Conservation (phyloP, 768 basidiomycete species). For the Albatrellus ellisii region DNA sequence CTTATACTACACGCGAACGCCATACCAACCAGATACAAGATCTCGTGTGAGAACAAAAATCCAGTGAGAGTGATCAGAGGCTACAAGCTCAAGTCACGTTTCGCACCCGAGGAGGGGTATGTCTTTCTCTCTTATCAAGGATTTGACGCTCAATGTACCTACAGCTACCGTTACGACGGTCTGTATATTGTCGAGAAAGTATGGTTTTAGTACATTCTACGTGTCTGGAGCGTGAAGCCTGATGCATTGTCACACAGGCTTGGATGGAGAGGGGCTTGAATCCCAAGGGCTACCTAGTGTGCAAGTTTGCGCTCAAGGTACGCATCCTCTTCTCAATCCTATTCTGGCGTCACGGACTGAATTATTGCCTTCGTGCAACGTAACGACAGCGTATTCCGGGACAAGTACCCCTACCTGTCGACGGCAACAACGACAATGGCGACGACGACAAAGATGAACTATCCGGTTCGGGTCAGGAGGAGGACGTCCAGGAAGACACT, state of each 20-base stretch:
- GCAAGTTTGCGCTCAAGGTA: slow-evolving; percentile 79
- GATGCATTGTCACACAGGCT: slow-evolving; percentile 29
- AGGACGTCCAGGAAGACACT: slow-evolving; percentile 1
- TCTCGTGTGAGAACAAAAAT: slow-evolving; percentile 65
- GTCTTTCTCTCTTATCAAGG: slow-evolving; percentile 5
- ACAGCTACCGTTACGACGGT: slow-evolving; percentile 84
- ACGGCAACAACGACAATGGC: slow-evolving; percentile 8
- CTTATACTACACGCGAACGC: neutral
- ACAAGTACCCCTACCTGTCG: slow-evolving; percentile 33
- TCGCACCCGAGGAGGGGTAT: slow-evolving; percentile 71
- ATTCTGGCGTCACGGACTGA: neutral
- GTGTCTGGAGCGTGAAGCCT: neutral
- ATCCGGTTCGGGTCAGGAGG: too few relatives aligned
- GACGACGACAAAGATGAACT: slow-evolving; percentile 13
- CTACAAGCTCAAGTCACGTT: slow-evolving; percentile 58
- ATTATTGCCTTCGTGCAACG: neutral
- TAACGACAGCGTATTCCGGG: slow-evolving; percentile 42
- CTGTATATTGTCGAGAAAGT: slow-evolving; percentile 72
- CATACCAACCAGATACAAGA: slow-evolving; percentile 24
- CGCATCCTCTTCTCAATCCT: slow-evolving; percentile 8
- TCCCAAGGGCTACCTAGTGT: slow-evolving; percentile 59
- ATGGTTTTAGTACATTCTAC: slow-evolving; percentile 5
- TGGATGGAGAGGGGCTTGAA: slow-evolving; percentile 69
- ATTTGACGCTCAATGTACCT: neutral
- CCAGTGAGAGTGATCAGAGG: slow-evolving; percentile 85